Percentiles rank a stretch among this genome's conserved stretches.
Conservation (phyloP, 345 rosid species). For the Firmiana major region DNA sequence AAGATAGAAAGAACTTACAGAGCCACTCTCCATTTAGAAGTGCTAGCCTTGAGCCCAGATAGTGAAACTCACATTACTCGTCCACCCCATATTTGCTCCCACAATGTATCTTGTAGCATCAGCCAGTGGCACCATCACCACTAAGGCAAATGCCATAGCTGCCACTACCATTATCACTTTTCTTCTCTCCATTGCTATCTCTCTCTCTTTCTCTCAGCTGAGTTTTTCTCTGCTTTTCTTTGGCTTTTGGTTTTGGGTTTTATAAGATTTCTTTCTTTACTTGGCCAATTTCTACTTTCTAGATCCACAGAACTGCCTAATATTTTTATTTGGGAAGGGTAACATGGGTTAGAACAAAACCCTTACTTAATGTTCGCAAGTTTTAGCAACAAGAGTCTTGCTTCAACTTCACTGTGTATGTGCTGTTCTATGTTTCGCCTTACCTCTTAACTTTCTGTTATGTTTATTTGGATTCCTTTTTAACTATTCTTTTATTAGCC, state of each 20-base stretch:
- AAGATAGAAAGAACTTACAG: constrained; percentile 41
- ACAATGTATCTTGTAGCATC: constrained; percentile 59
- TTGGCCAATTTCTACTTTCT: too few species aligned
- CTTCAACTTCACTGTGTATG: not conserved
- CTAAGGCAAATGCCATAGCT: constrained; percentile 31
- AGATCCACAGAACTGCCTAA: not conserved
- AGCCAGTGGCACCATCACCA: constrained; percentile 39
- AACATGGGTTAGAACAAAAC: not conserved
- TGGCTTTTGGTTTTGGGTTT: not conserved
- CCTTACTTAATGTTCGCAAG: not conserved
- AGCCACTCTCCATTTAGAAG: constrained; percentile 95
- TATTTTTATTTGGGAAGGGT: not conserved
- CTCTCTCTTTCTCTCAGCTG: constrained; percentile 17
- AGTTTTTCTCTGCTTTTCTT: not conserved
- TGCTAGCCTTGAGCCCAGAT: constrained; percentile 79
- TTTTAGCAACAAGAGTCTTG: not conserved
- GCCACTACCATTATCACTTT: constrained; percentile 26
- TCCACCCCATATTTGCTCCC: constrained; percentile 68
- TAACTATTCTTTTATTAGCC: too few species aligned
- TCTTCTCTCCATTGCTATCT: constrained; percentile 22
- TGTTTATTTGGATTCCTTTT: not conserved
- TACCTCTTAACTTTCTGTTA: not conserved
- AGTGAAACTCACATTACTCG: constrained; percentile 62
- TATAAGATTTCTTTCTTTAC: too few species aligned
- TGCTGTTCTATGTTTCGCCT: not conserved